Base-by-base conservation (phyloP, 306 rosid genomes). In the Astragalus glycyphyllos region DNA sequence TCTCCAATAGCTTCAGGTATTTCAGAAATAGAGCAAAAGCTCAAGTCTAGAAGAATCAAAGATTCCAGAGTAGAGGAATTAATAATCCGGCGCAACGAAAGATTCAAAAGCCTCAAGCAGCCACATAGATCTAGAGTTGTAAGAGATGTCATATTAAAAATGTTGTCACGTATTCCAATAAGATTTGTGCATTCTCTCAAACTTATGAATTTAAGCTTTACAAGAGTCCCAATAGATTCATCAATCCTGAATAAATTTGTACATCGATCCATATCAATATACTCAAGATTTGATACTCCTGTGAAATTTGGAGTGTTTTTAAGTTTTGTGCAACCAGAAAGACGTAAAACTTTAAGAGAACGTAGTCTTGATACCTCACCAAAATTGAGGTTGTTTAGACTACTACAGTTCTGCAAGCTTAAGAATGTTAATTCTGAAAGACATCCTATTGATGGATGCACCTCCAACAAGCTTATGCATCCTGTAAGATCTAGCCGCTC, bases 401-500 rank as follows among this genome's bases (percentile, higher is more conserved):
- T 38, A 1, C 14, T 9, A 15, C 67, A 60, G 32, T 9, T 8
- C 9, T 8, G 15, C 8, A 60, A 40, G 20, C 67, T 60, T 34
- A 60, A 38, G 32, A 38, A 61, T 38, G 31, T 3, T 4, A 26
- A 2, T 42, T 63, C 2, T 6, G 6, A 2, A 23, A 63, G 54
- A 64, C 12, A 7, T 45, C 42, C 56, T 13, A 46, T 46, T 23
- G 70, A 65, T 45, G 42, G 26, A 29, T 65, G 56, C 41, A 65
- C 50, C 7, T 68, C 4, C 4, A 2, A 2, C 31, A 68, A 56
- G 9, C 20, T 51, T 51, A 5, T 51, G 38, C 73, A 68, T 68
- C 73, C 73, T 6, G 50, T 34, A 8, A 68, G 12, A 51, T 68
- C 73, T 16, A 51, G 38, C 23, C 50, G 37, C 61, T 68, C 49